Base-by-base conservation (phyloP, 1,284 basidiomycete species). In the Exobasidium rhododendri region DNA sequence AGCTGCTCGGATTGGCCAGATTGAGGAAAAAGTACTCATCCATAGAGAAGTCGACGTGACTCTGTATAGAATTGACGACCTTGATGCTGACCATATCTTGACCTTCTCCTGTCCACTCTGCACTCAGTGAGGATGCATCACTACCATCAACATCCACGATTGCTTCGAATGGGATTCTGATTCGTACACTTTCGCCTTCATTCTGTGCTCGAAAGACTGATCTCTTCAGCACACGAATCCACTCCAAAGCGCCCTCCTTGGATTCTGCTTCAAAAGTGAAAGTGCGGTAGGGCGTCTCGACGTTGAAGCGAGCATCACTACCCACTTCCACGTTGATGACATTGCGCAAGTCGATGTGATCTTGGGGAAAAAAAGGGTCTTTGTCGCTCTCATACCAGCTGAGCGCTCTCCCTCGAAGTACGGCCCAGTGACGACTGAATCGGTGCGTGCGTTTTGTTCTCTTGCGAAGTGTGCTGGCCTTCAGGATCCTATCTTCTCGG, bases 331-430 rank as follows among this genome's bases (percentile, higher is more conserved):
- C 92, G 24, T 88, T 87, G 40, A 91, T 89, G 2, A 91, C 90
- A 80, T 97, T 96, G 66, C 93, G 90, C 31, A 98, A 83, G 73
- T 96, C 92, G 32, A 96, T 85, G 62, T 96, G 93, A 24, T 93
- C 94, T 68, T 93, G 90, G 5, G 94, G 91, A 80, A 98, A 97
- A 81, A 97, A 98, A 0, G 92, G 93, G 71, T 97, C 92, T 87
- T 92, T 68, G 31, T 70, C 61, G 52, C 63, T 71, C 29, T 71
- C 72, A 62, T 65, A 73, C 74, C 74, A 75, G 63, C 71, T 74
- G 22, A 75, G 64, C 54, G 67, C 63, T 45, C 69, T 63, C 4
- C 63, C 69, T 50, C 64, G 63, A 24, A 75, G 64, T 4, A 68
- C 65, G 3, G 71, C 73, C 69, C 71, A 75, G 31, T 75, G 73